These are phyloP conservation scores for Gossypium trilobum DNA, from an alignment of 441 rosid species.

Conservation along the genomic window DNA sequence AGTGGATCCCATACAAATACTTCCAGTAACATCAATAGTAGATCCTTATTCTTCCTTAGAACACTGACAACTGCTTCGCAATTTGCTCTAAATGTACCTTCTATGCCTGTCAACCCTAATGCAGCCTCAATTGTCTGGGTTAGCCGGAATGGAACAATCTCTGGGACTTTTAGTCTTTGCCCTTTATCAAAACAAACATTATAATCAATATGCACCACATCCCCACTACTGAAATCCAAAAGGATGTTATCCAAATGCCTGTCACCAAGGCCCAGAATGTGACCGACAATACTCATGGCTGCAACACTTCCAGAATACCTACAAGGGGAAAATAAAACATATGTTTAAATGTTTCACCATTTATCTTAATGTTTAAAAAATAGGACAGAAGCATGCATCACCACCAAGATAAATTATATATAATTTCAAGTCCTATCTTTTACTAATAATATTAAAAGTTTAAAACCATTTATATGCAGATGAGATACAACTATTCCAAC, in stretches of 20 bases:
- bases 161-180: conserved; percentile 84
- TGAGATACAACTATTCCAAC: background rate
- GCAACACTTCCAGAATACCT: conserved; percentile 96
- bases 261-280: conserved; percentile 91
- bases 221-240: conserved; percentile 89
- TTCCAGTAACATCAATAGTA: conserved; percentile 80
- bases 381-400: conserved; percentile 5
- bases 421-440: background rate
- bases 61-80: conserved; percentile 86
- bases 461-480: background rate
- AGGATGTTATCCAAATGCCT: conserved; percentile 98
- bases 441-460: background rate
- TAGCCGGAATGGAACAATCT: conserved; percentile 95
- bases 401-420: background rate
- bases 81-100: conserved; percentile 78
- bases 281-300: conserved; percentile 98
- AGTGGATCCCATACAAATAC: conserved; percentile 98
- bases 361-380: background rate
- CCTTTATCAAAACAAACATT: conserved; percentile 98
- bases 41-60: conserved; percentile 80
- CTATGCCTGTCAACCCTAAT: conserved; percentile 84
- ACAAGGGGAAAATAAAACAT: conserved; percentile 26
- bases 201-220: conserved; percentile 93
- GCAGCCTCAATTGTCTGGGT: conserved; percentile 90
- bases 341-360: background rate